A percentile compares a stretch with the other conserved stretches of the same genome.
Conservation (phyloP, 169 alveolate genomes). For the Plasmodium inui region DNA sequence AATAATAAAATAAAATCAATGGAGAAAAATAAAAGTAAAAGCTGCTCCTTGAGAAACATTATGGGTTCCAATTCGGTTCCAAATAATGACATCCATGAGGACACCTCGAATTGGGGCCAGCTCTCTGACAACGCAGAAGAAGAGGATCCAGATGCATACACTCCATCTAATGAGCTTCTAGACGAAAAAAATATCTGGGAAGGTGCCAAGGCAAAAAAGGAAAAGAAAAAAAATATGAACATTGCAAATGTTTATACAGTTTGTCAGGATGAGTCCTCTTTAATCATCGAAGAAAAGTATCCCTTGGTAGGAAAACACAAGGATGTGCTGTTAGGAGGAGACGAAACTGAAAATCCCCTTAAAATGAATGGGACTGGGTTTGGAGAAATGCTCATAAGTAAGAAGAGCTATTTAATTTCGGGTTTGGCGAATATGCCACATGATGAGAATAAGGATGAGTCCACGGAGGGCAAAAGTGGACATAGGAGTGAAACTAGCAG, state of each 20-base stretch:
- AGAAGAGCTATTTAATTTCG: neutral
- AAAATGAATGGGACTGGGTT: neutral
- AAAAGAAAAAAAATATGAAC: neutral
- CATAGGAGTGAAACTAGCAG: neutral
- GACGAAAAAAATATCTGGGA: neutral
- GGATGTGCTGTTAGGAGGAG: neutral
- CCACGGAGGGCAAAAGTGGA: neutral
- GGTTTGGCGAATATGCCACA: neutral
- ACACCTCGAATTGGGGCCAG: slow-evolving; percentile 8
- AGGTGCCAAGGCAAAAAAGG: neutral
- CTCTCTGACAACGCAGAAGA: neutral
- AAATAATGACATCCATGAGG: neutral
- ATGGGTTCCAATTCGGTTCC: neutral
- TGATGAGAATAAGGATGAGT: neutral
- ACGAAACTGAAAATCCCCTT: neutral
- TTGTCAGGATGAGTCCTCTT: neutral
- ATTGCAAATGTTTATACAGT: neutral
- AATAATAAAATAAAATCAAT: neutral
- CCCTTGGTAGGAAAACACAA: neutral
- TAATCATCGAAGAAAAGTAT: neutral
- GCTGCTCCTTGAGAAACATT: slow-evolving; percentile 16
- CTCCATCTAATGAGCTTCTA: neutral
- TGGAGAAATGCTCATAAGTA: neutral
- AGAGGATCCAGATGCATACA: neutral
- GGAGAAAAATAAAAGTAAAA: slow-evolving; percentile 12